Base-by-base conservation (phyloP, 1,284 basidiomycete genomes). In the Rhodotorula glutinis region DNA sequence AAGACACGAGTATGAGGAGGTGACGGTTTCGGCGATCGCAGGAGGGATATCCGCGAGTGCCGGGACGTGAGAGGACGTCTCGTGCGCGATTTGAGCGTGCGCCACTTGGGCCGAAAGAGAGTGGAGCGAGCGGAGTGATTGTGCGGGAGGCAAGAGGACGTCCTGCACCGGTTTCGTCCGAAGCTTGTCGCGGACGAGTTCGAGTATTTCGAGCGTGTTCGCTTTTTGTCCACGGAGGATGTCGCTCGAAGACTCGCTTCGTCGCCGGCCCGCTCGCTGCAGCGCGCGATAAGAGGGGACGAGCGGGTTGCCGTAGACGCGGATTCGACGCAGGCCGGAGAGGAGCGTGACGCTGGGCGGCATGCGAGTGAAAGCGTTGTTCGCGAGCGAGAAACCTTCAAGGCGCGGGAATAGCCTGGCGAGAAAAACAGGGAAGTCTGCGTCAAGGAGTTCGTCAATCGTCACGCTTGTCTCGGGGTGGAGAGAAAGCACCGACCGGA, bases 361-460 rank as follows among this genome's bases (percentile, higher is more conserved):
- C 5, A 72, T 46, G 27, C 65, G 68, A 1, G 33, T 29, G 40
- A 72, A 66, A 9, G 16, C 19, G 53, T 72, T 72, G 52, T 70
- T 59, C 1, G 71, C 60, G 11, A 72, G 71, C 1, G 65, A 63
- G 38, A 72, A 63, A 1, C 68, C 63, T 27, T 72, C 71, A 53
- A 72, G 63, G 16, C 16, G 4, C 0, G 68, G 71, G 14, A 72
- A 58, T 1, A 72, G 63, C 27, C 10, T 23, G 0, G 54, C 29
- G 19, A 72, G 54, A 25, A 29, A 62, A 2, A 56, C 19, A 1
- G 71, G 71, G 23, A 72, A 54, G 10, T 52, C 71, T 72, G 61
- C 10, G 33, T 38, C 7, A n/a, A 23, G 23, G 13, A 23, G 46
- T 11, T 14, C 21, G 8, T 21, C 13, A 11, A 47, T 23, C 13